Conservation (phyloP, 2,329 filamentous ascomycete species). For the Ophiostoma sp. region DNA sequence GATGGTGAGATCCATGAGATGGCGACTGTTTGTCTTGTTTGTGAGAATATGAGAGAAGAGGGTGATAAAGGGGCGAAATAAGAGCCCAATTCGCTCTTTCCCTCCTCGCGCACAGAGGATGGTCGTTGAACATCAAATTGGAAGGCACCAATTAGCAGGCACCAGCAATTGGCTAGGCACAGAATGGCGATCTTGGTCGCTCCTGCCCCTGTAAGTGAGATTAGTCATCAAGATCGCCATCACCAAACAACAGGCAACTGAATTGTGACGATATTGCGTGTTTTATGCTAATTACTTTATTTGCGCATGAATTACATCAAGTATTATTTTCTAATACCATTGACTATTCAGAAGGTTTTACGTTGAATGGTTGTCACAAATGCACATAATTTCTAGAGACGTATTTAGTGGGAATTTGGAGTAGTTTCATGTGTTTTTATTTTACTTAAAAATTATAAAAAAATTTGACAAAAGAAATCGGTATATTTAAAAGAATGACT, state of each 20-base stretch:
- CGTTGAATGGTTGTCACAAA: not conserved
- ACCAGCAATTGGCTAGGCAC: not conserved
- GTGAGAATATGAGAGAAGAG: not conserved
- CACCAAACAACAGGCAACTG: not conserved
- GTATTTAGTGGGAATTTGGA: not conserved
- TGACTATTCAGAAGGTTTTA: not conserved
- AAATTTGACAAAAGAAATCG: not conserved
- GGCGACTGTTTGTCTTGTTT: not conserved
- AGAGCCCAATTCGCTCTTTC: not conserved
- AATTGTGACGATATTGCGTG: not conserved
- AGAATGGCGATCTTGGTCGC: not conserved
- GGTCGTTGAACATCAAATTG: not conserved
- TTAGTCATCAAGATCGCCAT: constrained; percentile 6
- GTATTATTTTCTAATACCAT: not conserved
- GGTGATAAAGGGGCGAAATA: not conserved
- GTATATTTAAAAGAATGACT: not conserved
- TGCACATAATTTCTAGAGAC: not conserved
- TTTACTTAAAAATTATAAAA: not conserved
- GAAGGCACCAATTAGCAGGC: not conserved
- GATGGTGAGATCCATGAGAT: not conserved
- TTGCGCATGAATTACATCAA: not conserved
- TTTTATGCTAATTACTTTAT: not conserved
- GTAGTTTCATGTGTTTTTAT: not conserved
- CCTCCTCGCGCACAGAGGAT: not conserved
- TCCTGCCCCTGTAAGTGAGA: not conserved